Percentiles rank a stretch among this genome's conserved stretches.
These are phyloP conservation scores for Penicillium sp. DNA, from an alignment of 2,329 filamentous ascomycete species.

Conservation along the genomic window DNA sequence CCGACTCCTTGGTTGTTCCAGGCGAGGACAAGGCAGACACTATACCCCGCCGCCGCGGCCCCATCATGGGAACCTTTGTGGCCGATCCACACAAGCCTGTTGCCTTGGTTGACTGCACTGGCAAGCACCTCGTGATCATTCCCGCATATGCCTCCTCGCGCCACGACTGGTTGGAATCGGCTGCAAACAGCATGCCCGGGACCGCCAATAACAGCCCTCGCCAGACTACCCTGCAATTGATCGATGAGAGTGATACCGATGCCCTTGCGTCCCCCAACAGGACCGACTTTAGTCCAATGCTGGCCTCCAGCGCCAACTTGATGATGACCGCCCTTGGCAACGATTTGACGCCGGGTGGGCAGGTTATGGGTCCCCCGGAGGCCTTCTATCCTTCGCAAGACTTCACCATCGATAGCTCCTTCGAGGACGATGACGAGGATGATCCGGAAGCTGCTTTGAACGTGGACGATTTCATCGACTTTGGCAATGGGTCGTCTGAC, in stretches of 20 bases:
- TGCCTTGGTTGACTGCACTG: conserved; percentile 50
- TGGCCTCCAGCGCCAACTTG: conserved; percentile 70
- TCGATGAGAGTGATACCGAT: conserved; percentile 51
- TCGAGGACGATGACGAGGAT: conserved; percentile 65
- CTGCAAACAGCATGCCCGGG: conserved; percentile 44
- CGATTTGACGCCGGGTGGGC: conserved; percentile 54
- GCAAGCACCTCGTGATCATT: conserved; percentile 52
- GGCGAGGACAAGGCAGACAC: conserved; percentile 39
- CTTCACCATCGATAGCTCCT: conserved; percentile 58
- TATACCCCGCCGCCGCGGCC: conserved; percentile 45
- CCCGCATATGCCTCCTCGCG: conserved; percentile 50
- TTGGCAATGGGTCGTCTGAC: conserved; percentile 61
- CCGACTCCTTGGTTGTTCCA: conserved; percentile 47
- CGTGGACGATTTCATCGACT: conserved; percentile 73
- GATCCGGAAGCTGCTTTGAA: conserved; percentile 64
- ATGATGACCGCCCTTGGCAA: conserved; percentile 74
- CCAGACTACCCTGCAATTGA: conserved; percentile 40
- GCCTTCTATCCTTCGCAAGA: conserved; percentile 71
- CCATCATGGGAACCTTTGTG: conserved; percentile 51
- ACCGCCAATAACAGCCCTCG: conserved; percentile 49
- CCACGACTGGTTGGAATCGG: conserved; percentile 49
- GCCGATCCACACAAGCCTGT: conserved; percentile 52
- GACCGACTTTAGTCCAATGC: conserved; percentile 54
- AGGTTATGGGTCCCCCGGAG: conserved; percentile 72
- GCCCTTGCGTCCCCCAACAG: conserved; percentile 43